A percentile compares a stretch with the other conserved stretches of the same genome.
Conservation (phyloP, 768 basidiomycete genomes). For the Fomitopsis pulvina region DNA sequence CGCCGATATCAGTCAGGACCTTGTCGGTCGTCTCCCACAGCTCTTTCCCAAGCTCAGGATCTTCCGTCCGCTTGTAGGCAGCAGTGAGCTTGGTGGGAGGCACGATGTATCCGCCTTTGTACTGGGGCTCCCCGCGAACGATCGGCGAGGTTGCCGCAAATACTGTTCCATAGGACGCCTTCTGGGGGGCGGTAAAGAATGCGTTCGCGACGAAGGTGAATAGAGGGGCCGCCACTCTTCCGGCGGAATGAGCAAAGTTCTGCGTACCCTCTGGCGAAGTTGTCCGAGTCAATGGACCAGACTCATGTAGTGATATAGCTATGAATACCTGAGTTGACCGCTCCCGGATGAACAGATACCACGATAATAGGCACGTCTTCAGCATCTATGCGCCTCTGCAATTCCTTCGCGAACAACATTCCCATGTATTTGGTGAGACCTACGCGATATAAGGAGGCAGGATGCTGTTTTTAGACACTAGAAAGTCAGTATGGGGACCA, state of each 20-base stretch:
- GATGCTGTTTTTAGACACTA: constrained; percentile 10
- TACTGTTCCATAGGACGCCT: constrained; percentile 14
- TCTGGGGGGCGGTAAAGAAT: constrained; percentile 5
- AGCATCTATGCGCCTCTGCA: constrained; percentile 22
- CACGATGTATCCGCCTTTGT: constrained; percentile 12
- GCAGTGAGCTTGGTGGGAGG: constrained; percentile 5
- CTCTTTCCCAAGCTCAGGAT: constrained; percentile 9
- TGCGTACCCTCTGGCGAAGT: constrained; percentile 12
- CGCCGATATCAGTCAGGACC: constrained; percentile 6
- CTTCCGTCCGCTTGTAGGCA: constrained; percentile 1
- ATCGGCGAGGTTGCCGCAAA: constrained; percentile 18
- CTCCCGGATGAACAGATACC: constrained; percentile 29
- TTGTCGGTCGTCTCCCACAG: constrained; percentile 21
- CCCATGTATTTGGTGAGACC: no score
- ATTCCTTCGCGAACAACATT: no score
- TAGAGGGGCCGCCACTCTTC: constrained; percentile 6
- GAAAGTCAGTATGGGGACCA: neutral
- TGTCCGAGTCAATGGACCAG: no score
- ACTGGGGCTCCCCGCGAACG: constrained; percentile 6
- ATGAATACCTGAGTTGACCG: constrained; percentile 26
- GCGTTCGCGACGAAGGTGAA: constrained; percentile 9
- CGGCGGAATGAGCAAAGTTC: constrained; percentile 10
- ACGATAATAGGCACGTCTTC: constrained; percentile 24
- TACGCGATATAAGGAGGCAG: constrained; percentile 19
- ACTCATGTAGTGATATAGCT: no score